Conservation (phyloP, 306 rosid species). For the Fragaria iinumae region DNA sequence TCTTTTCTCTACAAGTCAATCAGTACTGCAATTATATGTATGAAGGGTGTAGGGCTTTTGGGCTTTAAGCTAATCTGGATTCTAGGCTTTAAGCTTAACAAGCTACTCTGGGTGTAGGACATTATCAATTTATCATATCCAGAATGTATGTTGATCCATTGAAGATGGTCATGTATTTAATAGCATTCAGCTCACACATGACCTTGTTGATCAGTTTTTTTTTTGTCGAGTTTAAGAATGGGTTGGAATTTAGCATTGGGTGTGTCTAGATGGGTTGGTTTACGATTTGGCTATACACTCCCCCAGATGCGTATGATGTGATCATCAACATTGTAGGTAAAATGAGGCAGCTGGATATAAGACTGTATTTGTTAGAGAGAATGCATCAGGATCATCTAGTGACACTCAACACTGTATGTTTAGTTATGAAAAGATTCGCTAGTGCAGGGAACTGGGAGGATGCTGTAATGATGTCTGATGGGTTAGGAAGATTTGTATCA, state of each 20-base stretch:
- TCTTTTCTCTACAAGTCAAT: no score
- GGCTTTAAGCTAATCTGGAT: no score
- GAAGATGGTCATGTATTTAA: conserved; percentile 45
- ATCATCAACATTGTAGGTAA: conserved; percentile 73
- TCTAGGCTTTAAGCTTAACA: no score
- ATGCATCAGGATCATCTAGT: conserved; percentile 40
- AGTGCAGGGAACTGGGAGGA: conserved; percentile 82
- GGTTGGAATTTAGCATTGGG: conserved; percentile 81
- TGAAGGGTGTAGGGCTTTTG: no score
- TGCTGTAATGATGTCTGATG: conserved; percentile 69
- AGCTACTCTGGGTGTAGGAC: no score
- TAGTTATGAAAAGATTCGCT: conserved; percentile 61
- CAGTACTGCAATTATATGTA: no score
- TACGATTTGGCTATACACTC: conserved; percentile 40
- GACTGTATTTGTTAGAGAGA: conserved; percentile 49
- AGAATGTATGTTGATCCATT: conserved; percentile 34
- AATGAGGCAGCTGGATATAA: conserved; percentile 60
- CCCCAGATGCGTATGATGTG: conserved; percentile 53
- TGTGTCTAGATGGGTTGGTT: conserved; percentile 70
- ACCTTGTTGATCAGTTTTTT: conserved; percentile 28
- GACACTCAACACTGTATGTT: conserved; percentile 19
- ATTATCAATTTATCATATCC: conserved; percentile 32
- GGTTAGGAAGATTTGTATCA: conserved; percentile 55
- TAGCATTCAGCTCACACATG: conserved; percentile 38
- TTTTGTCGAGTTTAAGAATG: conserved; percentile 70